Evolutionary conservation across 2,329 filamentous ascomycete genomes (phyloP).

Genomic region (Bisporella sp.): DNA sequence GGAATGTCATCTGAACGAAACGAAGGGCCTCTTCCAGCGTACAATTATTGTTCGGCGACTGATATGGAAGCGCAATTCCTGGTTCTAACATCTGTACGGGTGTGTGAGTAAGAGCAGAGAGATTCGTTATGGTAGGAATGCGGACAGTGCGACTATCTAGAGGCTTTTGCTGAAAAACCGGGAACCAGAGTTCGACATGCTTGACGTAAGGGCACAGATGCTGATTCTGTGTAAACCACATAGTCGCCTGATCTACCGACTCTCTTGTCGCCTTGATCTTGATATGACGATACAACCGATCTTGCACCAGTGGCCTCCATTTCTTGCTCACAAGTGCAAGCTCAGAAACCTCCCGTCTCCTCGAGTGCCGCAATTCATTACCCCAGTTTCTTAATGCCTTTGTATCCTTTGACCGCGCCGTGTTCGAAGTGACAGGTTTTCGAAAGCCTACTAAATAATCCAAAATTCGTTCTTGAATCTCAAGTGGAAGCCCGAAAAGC

Average conservation of each 20-base stretch:
- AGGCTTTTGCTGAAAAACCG: slow-evolving; percentile 48
- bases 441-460: slow-evolving; percentile 66
- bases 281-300: slow-evolving; percentile 67
- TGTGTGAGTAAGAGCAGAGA: slow-evolving; percentile 16
- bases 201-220: slow-evolving; percentile 59
- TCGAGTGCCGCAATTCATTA: slow-evolving; percentile 58
- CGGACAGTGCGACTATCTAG: slow-evolving; percentile 19
- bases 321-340: slow-evolving; percentile 53
- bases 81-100: slow-evolving; percentile 31
- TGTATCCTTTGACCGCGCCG: slow-evolving; percentile 40
- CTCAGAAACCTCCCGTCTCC: slow-evolving; percentile 59
- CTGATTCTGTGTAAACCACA: slow-evolving; percentile 51
- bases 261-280: slow-evolving; percentile 65
- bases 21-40: slow-evolving; percentile 63
- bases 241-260: slow-evolving; percentile 51
- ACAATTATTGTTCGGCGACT: slow-evolving; percentile 57
- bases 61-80: slow-evolving; percentile 50
- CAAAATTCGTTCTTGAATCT: slow-evolving; percentile 66
- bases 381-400: slow-evolving; percentile 52
- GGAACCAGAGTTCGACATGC: slow-evolving; percentile 73
- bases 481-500: slow-evolving; percentile 48
- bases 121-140: slow-evolving; percentile 19
- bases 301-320: slow-evolving; percentile 65
- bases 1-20: slow-evolving; percentile 49
- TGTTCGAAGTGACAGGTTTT: slow-evolving; percentile 56